phyloP scores from a whole-genome alignment of 805 yeast genomes.

The Candida montana region DNA sequence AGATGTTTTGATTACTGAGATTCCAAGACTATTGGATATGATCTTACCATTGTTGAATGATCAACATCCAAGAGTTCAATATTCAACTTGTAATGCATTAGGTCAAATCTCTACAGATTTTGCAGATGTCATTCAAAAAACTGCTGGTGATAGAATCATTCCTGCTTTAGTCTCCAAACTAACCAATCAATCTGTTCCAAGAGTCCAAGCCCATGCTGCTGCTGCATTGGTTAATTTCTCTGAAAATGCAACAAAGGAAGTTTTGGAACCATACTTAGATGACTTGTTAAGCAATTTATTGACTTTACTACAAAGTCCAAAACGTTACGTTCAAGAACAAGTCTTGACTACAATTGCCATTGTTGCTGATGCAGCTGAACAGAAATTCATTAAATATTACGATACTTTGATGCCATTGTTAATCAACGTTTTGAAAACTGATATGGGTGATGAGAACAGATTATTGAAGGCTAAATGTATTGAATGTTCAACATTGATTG shows the following conservation, averaged over 20 bases:
- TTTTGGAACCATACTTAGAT: slow-evolving; percentile 90
- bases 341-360: slow-evolving; percentile 94
- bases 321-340: slow-evolving; percentile 94
- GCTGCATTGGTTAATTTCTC: slow-evolving; percentile 96
- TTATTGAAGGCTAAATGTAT: slow-evolving; percentile 86
- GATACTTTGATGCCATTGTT: slow-evolving; percentile 91
- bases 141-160: slow-evolving; percentile 70
- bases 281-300: slow-evolving; percentile 68
- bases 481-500: slow-evolving; percentile 92
- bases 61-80: slow-evolving; percentile 90
- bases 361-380: slow-evolving; percentile 94
- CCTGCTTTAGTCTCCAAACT: slow-evolving; percentile 87
- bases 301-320: slow-evolving; percentile 74
- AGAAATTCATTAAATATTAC: slow-evolving; percentile 82
- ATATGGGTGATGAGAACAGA: slow-evolving; percentile 73
- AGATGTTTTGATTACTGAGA: slow-evolving; percentile 77
- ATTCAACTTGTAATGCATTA: slow-evolving; percentile 93
- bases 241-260: slow-evolving; percentile 84
- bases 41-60: slow-evolving; percentile 82
- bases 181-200: slow-evolving; percentile 65
- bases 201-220: slow-evolving; percentile 98
- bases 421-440: slow-evolving; percentile 70
- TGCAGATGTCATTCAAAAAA: slow-evolving; percentile 80
- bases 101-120: slow-evolving; percentile 98
- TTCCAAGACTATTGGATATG: slow-evolving; percentile 76